Evolutionary conservation across 2,329 filamentous ascomycete genomes (phyloP), one percentile per base, ranked within the genome.

Genomic region (Talaromyces amestolkiae): DNA sequence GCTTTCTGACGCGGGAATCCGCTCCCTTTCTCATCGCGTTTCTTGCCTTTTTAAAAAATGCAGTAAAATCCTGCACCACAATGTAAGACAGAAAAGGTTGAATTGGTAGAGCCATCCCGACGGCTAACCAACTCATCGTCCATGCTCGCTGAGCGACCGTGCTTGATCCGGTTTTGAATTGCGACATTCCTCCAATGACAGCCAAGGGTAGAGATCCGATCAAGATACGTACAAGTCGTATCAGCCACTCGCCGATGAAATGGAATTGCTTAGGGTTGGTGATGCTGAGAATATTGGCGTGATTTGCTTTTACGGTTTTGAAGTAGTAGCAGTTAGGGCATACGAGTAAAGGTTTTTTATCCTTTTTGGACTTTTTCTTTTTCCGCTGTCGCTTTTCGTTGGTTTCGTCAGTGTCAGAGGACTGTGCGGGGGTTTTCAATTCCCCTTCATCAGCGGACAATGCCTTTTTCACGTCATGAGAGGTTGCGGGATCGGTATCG

Each of bases 81-180:
- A 51, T 4, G 8, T 24, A 11, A 11, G 59, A 53, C 5, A 58
- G n/a, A 19, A 41, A 24, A 19, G 61, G 47, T 9, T 45, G 22
- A 22, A 54, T 1, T 15, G 61, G 47, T 10, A 54, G 9, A n/a
- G 19, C 49, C 37, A 58, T 56, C 15, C 70, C 65, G n/a, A 67
- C 51, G 2, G 70, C 63, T 56, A 72, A 67, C 68, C 75, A 75
- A 27, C 67, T 60, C 58, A 72, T 71, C 35, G 68, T 75, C 58
- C 67, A 68, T 4, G 41, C 63, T 61, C 74, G 70, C 43, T 71
- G 73, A 1, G 63, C 61, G 1, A 35, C 31, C 2, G 73, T 74
- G 24, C 73, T 74, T 1, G 65, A 64, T 45, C 69, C 72, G 0
- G 41, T 2, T 17, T 69, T 51, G 62, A 75, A 75, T 24, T 61